Percentiles rank a stretch among this genome's conserved stretches.
phyloP scores from a whole-genome alignment of 306 rosid species.

The Delonix regia region DNA sequence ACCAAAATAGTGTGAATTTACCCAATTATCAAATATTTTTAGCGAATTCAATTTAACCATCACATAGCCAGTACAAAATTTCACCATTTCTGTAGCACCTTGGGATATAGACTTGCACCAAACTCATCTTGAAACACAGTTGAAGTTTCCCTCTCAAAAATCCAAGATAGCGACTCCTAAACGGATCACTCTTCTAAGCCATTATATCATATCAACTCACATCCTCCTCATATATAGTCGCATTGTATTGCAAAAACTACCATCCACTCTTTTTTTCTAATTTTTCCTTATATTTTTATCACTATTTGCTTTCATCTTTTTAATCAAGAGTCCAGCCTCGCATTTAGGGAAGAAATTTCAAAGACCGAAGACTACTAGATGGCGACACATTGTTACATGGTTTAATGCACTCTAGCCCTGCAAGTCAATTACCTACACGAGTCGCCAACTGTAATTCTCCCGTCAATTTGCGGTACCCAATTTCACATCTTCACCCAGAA shows the following conservation, averaged over 20 bases:
- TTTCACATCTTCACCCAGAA: not conserved
- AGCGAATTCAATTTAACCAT: not conserved
- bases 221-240: conserved; percentile 29
- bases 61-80: not conserved
- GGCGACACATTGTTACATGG: not conserved
- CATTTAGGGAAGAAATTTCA: not conserved
- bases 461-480: not conserved
- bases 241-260: not conserved
- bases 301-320: not conserved
- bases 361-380: not conserved
- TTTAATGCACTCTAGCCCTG: not conserved
- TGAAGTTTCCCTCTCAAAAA: conserved; percentile 9
- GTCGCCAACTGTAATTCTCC: too few relatives aligned
- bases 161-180: conserved; percentile 32
- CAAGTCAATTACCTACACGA: not conserved
- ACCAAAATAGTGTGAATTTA: not conserved
- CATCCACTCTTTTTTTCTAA: not conserved
- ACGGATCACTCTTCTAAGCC: not conserved
- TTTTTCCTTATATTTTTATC: not conserved
- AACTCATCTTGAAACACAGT: not conserved
- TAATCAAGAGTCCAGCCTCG: not conserved
- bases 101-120: not conserved
- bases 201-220: conserved; percentile 30
- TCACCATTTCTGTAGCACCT: not conserved
- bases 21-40: too few relatives aligned